A percentile compares a stretch with the other conserved stretches of the same genome.
Conservation (phyloP, 495 filamentous ascomycete genomes). For the Aspergillus ellipticus region DNA sequence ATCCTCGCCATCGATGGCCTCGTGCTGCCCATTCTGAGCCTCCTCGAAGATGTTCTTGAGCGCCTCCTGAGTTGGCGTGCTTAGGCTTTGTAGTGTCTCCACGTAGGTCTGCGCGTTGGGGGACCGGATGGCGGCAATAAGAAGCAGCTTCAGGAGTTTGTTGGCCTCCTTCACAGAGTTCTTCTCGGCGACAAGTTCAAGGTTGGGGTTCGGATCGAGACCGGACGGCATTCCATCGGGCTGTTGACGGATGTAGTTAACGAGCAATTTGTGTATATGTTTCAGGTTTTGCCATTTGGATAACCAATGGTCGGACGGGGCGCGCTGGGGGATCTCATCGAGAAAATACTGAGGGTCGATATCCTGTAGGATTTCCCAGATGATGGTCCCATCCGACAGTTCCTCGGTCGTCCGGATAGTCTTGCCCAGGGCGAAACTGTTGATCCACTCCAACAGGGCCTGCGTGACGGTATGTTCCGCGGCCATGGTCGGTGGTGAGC, state of each 20-base stretch:
- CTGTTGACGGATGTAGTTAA: constrained; percentile 61
- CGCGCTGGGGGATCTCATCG: constrained; percentile 54
- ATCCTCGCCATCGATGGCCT: constrained; percentile 32
- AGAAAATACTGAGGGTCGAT: constrained; percentile 68
- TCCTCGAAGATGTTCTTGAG: constrained; percentile 51
- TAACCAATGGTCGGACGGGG: constrained; percentile 48
- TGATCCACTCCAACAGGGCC: constrained; percentile 58
- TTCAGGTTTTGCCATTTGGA: constrained; percentile 61
- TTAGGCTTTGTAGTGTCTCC: constrained; percentile 46
- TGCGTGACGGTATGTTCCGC: constrained; percentile 44
- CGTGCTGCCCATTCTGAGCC: constrained; percentile 40
- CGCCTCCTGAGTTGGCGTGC: constrained; percentile 40
- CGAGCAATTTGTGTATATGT: constrained; percentile 62
- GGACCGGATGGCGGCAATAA: constrained; percentile 59
- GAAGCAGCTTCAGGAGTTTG: constrained; percentile 61
- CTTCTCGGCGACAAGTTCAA: constrained; percentile 56
- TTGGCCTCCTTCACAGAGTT: constrained; percentile 38
- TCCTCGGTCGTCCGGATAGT: constrained; percentile 52
- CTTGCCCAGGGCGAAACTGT: constrained; percentile 47
- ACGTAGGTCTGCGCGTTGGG: constrained; percentile 54
- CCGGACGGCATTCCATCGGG: constrained; percentile 48
- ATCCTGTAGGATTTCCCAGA: constrained; percentile 66
- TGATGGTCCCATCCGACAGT: constrained; percentile 69
- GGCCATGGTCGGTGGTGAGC: constrained; percentile 32
- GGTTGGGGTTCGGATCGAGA: constrained; percentile 49